phyloP scores from a whole-genome alignment of 768 basidiomycete species.

The Myochromella boudieri region DNA sequence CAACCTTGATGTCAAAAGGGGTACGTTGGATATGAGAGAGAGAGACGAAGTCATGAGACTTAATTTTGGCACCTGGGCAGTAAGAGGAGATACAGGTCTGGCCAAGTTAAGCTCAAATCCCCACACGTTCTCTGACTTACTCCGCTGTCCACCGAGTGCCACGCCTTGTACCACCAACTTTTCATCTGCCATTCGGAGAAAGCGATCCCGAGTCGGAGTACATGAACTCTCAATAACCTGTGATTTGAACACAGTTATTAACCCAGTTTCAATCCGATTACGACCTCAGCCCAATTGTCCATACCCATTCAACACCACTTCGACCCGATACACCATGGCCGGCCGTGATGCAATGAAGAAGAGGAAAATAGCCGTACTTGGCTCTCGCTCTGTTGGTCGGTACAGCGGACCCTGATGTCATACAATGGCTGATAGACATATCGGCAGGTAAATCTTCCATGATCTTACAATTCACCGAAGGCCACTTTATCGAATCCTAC shows the following conservation, averaged over 20 bases:
- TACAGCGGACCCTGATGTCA: slow-evolving; percentile 17
- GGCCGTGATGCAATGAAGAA: slow-evolving; percentile 46
- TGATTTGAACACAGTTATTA: too few relatives aligned
- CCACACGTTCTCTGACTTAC: slow-evolving; percentile 12
- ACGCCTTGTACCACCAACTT: neutral
- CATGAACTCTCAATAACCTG: slow-evolving; percentile 7
- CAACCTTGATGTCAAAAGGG: slow-evolving; percentile 10
- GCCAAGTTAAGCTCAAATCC: slow-evolving; percentile 7
- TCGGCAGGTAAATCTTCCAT: slow-evolving; percentile 87
- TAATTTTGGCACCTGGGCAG: slow-evolving; percentile 11
- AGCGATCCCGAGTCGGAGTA: slow-evolving; percentile 14
- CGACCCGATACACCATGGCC: slow-evolving; percentile 27
- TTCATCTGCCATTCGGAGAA: slow-evolving; percentile 6
- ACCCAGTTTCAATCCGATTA: too few relatives aligned
- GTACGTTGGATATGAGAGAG: slow-evolving; percentile 6
- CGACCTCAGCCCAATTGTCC: too few relatives aligned
- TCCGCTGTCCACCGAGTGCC: slow-evolving; percentile 1
- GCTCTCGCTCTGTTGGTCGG: slow-evolving; percentile 83
- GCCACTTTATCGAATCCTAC: slow-evolving; percentile 83
- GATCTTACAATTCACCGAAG: slow-evolving; percentile 83
- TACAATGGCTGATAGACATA: slow-evolving; percentile 6
- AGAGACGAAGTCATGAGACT: slow-evolving; percentile 15
- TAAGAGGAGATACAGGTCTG: too few relatives aligned
- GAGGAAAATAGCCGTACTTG: slow-evolving; percentile 83
- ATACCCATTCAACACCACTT: too few relatives aligned